These are phyloP conservation scores for Forsythia viridissima DNA, from an alignment of 257 asterid genomes.

Conservation along the genomic window DNA sequence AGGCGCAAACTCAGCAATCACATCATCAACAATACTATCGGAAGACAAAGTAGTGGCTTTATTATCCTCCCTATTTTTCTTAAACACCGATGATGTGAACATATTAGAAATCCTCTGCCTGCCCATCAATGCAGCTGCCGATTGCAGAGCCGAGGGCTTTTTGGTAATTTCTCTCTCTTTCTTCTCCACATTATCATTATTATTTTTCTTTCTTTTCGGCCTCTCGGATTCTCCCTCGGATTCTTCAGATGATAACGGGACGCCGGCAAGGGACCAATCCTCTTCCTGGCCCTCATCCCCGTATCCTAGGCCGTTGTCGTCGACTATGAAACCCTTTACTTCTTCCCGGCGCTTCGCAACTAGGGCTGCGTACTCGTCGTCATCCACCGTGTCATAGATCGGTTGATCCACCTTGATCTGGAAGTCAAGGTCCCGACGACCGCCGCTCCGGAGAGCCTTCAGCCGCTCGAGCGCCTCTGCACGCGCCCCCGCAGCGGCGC, in stretches of 20 bases:
- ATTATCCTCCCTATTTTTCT: slow-evolving; percentile 54
- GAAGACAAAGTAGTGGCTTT: slow-evolving; percentile 46
- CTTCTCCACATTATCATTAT: slow-evolving; percentile 46
- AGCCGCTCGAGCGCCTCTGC: slow-evolving; percentile 74
- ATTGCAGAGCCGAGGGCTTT: slow-evolving; percentile 61
- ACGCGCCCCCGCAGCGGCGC: slow-evolving; percentile 52
- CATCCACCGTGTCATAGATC: slow-evolving; percentile 82
- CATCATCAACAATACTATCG: slow-evolving; percentile 84
- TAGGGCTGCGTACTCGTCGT: slow-evolving; percentile 72
- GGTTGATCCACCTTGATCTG: slow-evolving; percentile 77
- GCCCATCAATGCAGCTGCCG: slow-evolving; percentile 90
- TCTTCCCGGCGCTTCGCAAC: slow-evolving; percentile 90
- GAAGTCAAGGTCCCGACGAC: slow-evolving; percentile 58
- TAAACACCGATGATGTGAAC: slow-evolving; percentile 84
- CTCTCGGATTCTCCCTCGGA: slow-evolving; percentile 66
- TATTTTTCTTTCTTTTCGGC: slow-evolving; percentile 59
- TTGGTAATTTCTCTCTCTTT: slow-evolving; percentile 53
- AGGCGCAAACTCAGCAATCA: slow-evolving; percentile 90
- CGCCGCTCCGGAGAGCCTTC: slow-evolving; percentile 63
- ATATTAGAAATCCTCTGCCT: slow-evolving; percentile 76
- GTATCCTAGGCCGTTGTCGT: slow-evolving; percentile 86
- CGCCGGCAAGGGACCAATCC: slow-evolving; percentile 81
- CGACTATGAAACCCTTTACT: slow-evolving; percentile 69
- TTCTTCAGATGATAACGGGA: slow-evolving; percentile 58
- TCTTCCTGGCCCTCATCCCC: slow-evolving; percentile 97